Evolutionary conservation across 768 basidiomycete species (phyloP).

Genomic region (Leccinum arenicola): DNA sequence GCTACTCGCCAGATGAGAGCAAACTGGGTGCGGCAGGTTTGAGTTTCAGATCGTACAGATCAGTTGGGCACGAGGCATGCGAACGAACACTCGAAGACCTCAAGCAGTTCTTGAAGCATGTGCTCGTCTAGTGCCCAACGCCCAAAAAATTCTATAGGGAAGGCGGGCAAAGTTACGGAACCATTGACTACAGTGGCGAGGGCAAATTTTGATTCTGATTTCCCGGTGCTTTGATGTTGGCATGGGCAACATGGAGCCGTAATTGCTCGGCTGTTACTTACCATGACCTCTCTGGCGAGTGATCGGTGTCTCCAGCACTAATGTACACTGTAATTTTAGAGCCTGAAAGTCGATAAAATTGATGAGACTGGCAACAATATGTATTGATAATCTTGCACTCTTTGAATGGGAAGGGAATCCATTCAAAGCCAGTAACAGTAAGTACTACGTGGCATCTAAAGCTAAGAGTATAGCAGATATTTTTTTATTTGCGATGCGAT

Average conservation of each 20-base stretch:
- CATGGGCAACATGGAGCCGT: not conserved
- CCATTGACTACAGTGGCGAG: not conserved
- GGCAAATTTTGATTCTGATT: not conserved
- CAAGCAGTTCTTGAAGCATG: conserved; percentile 64
- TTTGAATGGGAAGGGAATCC: not conserved
- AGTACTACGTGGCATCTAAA: not conserved
- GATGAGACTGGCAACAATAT: not conserved
- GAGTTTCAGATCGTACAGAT: conserved; percentile 63
- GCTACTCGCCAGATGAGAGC: conserved; percentile 17
- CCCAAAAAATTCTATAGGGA: not conserved
- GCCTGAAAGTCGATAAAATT: not conserved
- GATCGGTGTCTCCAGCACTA: not conserved
- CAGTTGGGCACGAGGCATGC: conserved; percentile 64
- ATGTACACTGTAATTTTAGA: conserved; percentile 2
- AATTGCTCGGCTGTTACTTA: not conserved
- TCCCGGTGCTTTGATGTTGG: conserved; percentile 1
- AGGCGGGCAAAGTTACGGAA: not conserved
- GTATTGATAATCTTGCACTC: not conserved
- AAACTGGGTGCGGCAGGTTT: conserved; percentile 44
- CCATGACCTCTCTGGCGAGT: not conserved
- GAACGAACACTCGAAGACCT: conserved; percentile 69
- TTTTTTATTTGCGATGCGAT: not conserved
- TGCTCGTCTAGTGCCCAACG: conserved; percentile 37
- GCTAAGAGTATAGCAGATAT: too few species aligned
- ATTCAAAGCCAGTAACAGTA: not conserved